Evolutionary conservation across 306 rosid genomes (phyloP).

Genomic region (Trichosanthes cucumerina): DNA sequence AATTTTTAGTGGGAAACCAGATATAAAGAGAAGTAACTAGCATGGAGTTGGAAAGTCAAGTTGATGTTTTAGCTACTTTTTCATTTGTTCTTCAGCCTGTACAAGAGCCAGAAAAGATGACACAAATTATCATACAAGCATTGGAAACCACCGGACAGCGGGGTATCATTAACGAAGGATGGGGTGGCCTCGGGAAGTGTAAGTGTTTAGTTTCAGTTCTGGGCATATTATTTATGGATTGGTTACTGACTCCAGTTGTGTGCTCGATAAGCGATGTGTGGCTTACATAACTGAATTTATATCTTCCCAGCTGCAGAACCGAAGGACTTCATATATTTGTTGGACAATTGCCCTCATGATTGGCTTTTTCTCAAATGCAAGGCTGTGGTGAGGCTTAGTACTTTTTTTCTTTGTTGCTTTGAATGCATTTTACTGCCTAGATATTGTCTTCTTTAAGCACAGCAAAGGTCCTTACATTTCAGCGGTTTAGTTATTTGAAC

Average conservation of each 20-base stretch:
- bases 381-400: constrained; percentile 77
- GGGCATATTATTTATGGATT: neutral
- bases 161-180: constrained; percentile 96
- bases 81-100: constrained; percentile 58
- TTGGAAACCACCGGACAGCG: constrained; percentile 79
- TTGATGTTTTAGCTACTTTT: neutral
- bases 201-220: constrained; percentile 22
- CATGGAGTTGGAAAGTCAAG: neutral
- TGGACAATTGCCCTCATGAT: constrained; percentile 92
- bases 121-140: constrained; percentile 80
- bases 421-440: neutral
- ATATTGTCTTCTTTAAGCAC: neutral
- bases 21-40: neutral
- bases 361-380: constrained; percentile 93
- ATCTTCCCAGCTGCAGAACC: constrained; percentile 76
- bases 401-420: neutral
- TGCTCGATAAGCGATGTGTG: neutral
- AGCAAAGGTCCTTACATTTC: neutral
- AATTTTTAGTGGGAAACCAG: neutral
- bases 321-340: constrained; percentile 57
- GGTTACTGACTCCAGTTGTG: neutral
- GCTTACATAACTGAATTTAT: constrained; percentile 15
- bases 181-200: constrained; percentile 99
- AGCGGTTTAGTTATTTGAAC: neutral
- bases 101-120: constrained; percentile 87